A percentile compares a stretch with the other conserved stretches of the same genome.
Conservation (phyloP, 2,329 filamentous ascomycete species). For the Trichoderma cornu-damae region DNA sequence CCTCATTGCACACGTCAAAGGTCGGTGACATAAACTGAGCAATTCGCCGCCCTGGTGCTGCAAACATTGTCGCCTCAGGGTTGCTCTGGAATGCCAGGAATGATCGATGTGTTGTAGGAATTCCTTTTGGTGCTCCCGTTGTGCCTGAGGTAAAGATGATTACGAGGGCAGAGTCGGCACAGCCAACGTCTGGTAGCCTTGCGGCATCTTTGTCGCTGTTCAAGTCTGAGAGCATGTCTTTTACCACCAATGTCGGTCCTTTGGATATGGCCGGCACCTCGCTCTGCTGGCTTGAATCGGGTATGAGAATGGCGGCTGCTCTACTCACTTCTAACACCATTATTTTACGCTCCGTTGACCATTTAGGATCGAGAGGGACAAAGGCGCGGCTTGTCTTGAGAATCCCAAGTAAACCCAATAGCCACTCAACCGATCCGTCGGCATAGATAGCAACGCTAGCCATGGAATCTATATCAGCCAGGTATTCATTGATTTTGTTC, state of each 20-base stretch:
- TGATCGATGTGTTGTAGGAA: slow-evolving; percentile 6
- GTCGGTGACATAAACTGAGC: slow-evolving; percentile 17
- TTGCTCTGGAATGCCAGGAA: slow-evolving; percentile 16
- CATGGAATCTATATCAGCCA: background rate
- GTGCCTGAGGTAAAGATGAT: slow-evolving; percentile 17
- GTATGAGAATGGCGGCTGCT: background rate
- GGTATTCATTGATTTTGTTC: background rate
- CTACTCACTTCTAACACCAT: background rate
- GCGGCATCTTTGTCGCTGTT: too few relatives aligned
- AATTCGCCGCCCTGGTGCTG: slow-evolving; percentile 10
- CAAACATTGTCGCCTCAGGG: slow-evolving; percentile 12
- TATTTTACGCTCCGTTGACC: slow-evolving; percentile 2
- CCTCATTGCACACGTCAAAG: slow-evolving; percentile 11
- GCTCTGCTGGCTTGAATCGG: background rate
- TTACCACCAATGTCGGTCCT: background rate
- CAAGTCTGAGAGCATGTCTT: background rate
- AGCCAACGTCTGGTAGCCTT: slow-evolving; percentile 1
- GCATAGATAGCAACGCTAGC: slow-evolving; percentile 9
- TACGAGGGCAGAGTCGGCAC: background rate
- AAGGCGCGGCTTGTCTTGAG: slow-evolving; percentile 8
- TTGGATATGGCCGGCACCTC: background rate
- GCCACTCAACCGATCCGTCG: slow-evolving; percentile 12
- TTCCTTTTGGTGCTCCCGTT: slow-evolving; percentile 15
- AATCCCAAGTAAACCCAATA: slow-evolving; percentile 6
- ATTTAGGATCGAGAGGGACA: slow-evolving; percentile 15